phyloP scores from a whole-genome alignment of 2,329 filamentous ascomycete genomes.

The Lecanosticta acicola region DNA sequence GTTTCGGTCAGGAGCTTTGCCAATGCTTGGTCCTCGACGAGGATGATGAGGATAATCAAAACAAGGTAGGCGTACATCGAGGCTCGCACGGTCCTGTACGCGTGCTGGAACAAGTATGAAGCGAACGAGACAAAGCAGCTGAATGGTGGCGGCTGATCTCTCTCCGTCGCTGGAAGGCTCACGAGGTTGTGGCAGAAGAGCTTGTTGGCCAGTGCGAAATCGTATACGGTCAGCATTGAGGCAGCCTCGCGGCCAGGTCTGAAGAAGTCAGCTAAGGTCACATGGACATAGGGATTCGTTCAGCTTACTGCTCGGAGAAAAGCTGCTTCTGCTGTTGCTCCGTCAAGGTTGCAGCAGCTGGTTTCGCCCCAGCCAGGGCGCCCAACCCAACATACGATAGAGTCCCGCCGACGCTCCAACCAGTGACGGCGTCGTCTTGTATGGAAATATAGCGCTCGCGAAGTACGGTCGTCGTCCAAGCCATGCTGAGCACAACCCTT shows the following conservation, averaged over 20 bases:
- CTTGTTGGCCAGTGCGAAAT: constrained; percentile 92
- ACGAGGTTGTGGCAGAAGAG: constrained; percentile 85
- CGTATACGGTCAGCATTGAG: constrained; percentile 78
- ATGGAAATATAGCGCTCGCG: constrained; percentile 75
- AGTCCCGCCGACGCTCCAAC: constrained; percentile 77
- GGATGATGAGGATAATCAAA: constrained; percentile 75
- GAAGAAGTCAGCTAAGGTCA: constrained; percentile 17
- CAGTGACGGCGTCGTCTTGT: constrained; percentile 83
- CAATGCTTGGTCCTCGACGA: constrained; percentile 77
- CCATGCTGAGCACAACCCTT: constrained; percentile 72
- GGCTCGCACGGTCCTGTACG: constrained; percentile 72
- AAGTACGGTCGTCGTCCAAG: constrained; percentile 61
- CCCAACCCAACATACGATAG: constrained; percentile 81
- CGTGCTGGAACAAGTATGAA: constrained; percentile 90
- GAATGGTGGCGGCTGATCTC: constrained; percentile 50
- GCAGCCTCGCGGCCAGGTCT: constrained; percentile 77
- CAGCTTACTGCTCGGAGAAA: constrained; percentile 69
- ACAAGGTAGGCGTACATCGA: constrained; percentile 80
- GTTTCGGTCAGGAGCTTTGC: constrained; percentile 80
- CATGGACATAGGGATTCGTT: not conserved
- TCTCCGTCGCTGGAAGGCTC: constrained; percentile 34
- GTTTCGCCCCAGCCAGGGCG: constrained; percentile 59
- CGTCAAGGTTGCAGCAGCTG: constrained; percentile 56
- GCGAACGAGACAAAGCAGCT: constrained; percentile 78
- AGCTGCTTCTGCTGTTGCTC: constrained; percentile 75